Base-by-base conservation (phyloP, 2,329 filamentous ascomycete species). In the Kalaharituber pfeilii region DNA sequence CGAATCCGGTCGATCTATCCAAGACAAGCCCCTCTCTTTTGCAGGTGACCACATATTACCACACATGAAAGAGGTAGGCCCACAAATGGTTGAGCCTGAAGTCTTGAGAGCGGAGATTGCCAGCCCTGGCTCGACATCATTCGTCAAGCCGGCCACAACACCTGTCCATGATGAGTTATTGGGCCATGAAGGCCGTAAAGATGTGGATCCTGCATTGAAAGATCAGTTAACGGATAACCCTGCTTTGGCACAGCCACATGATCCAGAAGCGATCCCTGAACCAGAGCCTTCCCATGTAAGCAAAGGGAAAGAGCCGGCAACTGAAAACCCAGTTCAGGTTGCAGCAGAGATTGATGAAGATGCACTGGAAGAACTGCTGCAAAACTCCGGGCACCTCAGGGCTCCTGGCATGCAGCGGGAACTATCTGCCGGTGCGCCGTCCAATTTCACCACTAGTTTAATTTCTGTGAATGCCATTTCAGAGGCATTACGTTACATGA, bases 401-500 rank as follows among this genome's bases (percentile, higher is more conserved):
- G 33, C 33, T 5, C 33, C 33, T 15, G 13, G 33, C 33, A 39
- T 39, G 33, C 33, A 39, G 33, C 33, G 33, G 4, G 33, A 39
- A 4, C 33, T 3, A 20, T 47, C 42, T 5, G n/a, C 11, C 25
- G 30, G 30, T n/a, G n/a, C 9, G 9, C 22, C 42, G 13, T 47
- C 42, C 13, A 22, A 47, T 2, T 24, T 47, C 25, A 22, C 42
- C 22, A 22, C 15, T 13, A 47, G 42, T 22, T 47, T 47, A 22
- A 47, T 47, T 22, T 47, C 42, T 20, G 42, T 47, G 11, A 22
- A 47, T 47, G 5, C 11, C 15, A 47, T 47, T 24, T 47, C 42
- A 15, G 47, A 50, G 22, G 47, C 47, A 9, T 30, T 50, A 15
- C 22, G 47, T 20, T 50, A 50, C 47, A 50, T 50, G 47, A 47